phyloP scores from a whole-genome alignment of 2,329 filamentous ascomycete genomes.

The Diaporthe aspalathi region DNA sequence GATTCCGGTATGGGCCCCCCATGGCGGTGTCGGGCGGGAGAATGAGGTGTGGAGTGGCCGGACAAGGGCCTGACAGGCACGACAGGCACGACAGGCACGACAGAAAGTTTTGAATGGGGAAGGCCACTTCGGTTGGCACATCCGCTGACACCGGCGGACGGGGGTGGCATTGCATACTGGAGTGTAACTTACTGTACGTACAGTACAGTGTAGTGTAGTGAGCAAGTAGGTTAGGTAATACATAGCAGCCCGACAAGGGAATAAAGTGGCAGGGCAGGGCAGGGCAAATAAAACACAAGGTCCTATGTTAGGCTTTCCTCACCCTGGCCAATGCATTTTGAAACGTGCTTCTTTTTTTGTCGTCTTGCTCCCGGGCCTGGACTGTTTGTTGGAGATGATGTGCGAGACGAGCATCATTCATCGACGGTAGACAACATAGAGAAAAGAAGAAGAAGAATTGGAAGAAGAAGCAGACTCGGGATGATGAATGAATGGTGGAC shows the following conservation, averaged over 20 bases:
- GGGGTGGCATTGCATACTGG: neutral
- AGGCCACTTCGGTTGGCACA: slow-evolving; percentile 34
- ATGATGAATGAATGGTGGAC: neutral
- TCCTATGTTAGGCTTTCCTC: neutral
- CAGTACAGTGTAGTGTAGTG: too few relatives aligned
- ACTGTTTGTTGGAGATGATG: slow-evolving; percentile 11
- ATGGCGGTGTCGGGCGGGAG: slow-evolving; percentile 31
- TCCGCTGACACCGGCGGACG: slow-evolving; percentile 29
- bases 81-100: slow-evolving; percentile 29
- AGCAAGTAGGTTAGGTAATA: neutral
- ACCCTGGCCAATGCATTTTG: slow-evolving; percentile 30
- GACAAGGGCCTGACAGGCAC: slow-evolving; percentile 14
- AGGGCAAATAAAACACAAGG: neutral
- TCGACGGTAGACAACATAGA: neutral
- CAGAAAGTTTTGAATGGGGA: slow-evolving; percentile 25
- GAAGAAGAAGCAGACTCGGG: slow-evolving; percentile 1
- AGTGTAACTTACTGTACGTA: neutral
- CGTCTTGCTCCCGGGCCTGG: neutral
- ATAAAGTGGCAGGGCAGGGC: slow-evolving; percentile 28
- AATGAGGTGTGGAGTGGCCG: slow-evolving; percentile 33
- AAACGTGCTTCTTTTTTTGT: slow-evolving; percentile 31
- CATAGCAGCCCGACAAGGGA: slow-evolving; percentile 3
- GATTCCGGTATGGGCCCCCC: slow-evolving; percentile 26
- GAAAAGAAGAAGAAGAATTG: neutral
- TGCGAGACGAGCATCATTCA: slow-evolving; percentile 3